These are phyloP conservation scores for Chaetomium tenue DNA, from an alignment of 495 filamentous ascomycete genomes.

Conservation along the genomic window DNA sequence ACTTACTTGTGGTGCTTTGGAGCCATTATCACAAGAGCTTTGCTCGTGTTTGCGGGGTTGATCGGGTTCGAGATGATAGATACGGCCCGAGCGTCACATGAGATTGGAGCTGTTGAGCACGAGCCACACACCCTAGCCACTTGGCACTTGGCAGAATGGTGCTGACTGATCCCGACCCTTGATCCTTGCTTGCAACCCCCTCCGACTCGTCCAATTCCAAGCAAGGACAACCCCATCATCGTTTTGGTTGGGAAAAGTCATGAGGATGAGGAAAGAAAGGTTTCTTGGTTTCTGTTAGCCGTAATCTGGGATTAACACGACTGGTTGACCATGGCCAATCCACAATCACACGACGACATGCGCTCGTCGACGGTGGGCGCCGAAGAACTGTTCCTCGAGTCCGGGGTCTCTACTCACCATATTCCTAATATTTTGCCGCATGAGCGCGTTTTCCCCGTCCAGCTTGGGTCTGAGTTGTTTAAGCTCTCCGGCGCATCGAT, in stretches of 20 bases:
- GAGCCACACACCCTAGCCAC: background rate
- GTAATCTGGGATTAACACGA: background rate
- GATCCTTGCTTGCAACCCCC: background rate
- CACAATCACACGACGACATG: background rate
- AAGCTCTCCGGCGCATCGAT: conserved; percentile 91
- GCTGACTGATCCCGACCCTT: background rate
- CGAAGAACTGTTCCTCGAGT: conserved; percentile 10
- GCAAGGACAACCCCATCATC: background rate
- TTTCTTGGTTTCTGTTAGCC: background rate
- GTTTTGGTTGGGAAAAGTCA: background rate
- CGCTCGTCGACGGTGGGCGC: conserved; percentile 3
- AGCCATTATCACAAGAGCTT: background rate
- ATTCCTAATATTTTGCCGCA: conserved; percentile 62
- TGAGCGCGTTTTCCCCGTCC: conserved; percentile 81
- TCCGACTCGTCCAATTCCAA: too few relatives aligned
- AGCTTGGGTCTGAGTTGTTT: conserved; percentile 90
- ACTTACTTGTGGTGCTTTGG: background rate
- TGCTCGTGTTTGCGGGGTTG: background rate
- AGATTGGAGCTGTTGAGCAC: background rate
- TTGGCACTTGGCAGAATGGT: background rate
- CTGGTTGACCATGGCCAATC: conserved; percentile 1
- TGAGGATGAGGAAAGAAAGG: background rate
- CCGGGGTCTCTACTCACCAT: conserved; percentile 31
- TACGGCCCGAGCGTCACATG: background rate
- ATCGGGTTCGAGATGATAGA: background rate